Percentiles rank a stretch among this genome's conserved stretches.
Conservation (phyloP, 495 filamentous ascomycete species). For the Coniosporium apollinis region DNA sequence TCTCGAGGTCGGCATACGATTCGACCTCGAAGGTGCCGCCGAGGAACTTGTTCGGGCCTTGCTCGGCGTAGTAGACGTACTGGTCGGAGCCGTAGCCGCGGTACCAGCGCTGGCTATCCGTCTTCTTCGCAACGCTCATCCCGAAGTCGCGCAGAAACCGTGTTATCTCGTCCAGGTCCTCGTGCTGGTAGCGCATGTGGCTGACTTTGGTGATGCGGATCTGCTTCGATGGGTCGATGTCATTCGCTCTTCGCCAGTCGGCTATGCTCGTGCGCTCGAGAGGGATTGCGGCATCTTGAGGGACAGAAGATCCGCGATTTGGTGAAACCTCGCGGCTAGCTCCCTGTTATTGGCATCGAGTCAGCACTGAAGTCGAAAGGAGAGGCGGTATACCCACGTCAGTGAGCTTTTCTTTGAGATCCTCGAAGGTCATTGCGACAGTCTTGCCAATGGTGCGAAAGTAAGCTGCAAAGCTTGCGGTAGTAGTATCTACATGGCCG, state of each 20-base stretch:
- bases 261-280: slow-evolving; percentile 11
- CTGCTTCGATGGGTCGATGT: slow-evolving; percentile 22
- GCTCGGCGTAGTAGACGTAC: slow-evolving; percentile 16
- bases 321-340: slow-evolving; percentile 16
- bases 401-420: too few species aligned
- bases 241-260: slow-evolving; percentile 22
- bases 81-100: slow-evolving; percentile 16
- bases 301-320: slow-evolving; percentile 25
- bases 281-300: slow-evolving; percentile 24
- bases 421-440: too few species aligned
- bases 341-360: too few species aligned
- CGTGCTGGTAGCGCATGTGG: slow-evolving; percentile 1
- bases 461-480: too few species aligned
- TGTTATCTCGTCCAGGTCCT: neutral
- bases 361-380: too few species aligned
- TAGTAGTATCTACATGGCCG: too few species aligned
- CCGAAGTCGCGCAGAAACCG: slow-evolving; percentile 12
- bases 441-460: too few species aligned
- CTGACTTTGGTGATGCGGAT: slow-evolving; percentile 24
- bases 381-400: too few species aligned
- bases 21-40: slow-evolving; percentile 15
- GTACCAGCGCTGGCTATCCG: slow-evolving; percentile 12
- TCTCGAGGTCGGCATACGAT: slow-evolving; percentile 12
- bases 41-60: slow-evolving; percentile 13
- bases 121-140: slow-evolving; percentile 16